Conservation (phyloP, 768 basidiomycete genomes). For the Kwoniella dejecticola region DNA sequence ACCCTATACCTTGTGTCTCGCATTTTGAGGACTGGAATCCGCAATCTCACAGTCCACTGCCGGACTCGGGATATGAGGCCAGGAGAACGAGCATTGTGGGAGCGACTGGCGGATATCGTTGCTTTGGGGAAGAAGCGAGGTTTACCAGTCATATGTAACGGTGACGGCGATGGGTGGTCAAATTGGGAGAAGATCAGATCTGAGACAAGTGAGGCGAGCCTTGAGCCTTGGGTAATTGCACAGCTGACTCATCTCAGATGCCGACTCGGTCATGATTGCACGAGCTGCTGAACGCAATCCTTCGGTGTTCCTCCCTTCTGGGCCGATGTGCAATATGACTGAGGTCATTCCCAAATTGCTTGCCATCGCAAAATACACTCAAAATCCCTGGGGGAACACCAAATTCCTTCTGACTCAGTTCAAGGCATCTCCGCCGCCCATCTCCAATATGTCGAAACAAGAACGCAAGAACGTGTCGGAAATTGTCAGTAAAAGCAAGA, state of each 20-base stretch:
- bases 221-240: background rate
- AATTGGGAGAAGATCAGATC: constrained; percentile 75
- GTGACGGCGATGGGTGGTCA: constrained; percentile 78
- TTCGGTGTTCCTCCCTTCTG: constrained; percentile 69
- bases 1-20: constrained; percentile 86
- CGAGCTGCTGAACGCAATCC: constrained; percentile 92
- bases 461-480: constrained; percentile 65
- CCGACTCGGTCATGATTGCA: constrained; percentile 93
- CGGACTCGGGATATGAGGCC: constrained; percentile 89
- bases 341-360: constrained; percentile 68
- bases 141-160: constrained; percentile 90
- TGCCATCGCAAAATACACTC: constrained; percentile 64
- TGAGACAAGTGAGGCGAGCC: constrained; percentile 71
- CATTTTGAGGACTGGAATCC: constrained; percentile 84
- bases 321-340: constrained; percentile 69
- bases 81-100: constrained; percentile 73
- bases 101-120: constrained; percentile 79
- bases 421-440: constrained; percentile 65
- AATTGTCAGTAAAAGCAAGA: constrained; percentile 65
- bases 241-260: constrained; percentile 59
- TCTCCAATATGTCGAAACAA: constrained; percentile 60
- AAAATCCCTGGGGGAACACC: constrained; percentile 78
- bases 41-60: constrained; percentile 89
- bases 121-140: constrained; percentile 77
- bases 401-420: constrained; percentile 86